Conservation (phyloP, 345 rosid genomes). For the Geranium brycei region DNA sequence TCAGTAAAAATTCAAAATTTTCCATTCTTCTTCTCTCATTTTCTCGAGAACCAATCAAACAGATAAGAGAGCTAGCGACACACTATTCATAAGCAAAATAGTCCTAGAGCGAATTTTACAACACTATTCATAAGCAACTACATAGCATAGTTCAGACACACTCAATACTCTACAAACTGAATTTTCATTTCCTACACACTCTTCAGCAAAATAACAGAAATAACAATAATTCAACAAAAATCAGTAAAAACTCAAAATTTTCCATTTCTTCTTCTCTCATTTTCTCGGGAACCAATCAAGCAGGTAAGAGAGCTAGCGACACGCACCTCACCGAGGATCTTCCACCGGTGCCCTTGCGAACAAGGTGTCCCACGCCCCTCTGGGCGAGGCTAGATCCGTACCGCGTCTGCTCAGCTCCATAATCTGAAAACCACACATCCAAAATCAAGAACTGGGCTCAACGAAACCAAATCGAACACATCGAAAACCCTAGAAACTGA, state of each 20-base stretch:
- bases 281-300: not conserved
- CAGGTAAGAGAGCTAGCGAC: not conserved
- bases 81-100: slow-evolving; percentile 26
- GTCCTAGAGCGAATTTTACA: too few species aligned
- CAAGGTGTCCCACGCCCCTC: slow-evolving; percentile 64
- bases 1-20: not conserved
- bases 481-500: slow-evolving; percentile 3
- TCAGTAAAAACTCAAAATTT: not conserved
- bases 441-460: not conserved
- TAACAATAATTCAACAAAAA: not conserved
- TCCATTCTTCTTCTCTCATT: not conserved
- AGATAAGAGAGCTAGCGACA: not conserved
- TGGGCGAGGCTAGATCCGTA: slow-evolving; percentile 48
- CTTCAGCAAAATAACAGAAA: not conserved
- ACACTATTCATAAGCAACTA: not conserved
- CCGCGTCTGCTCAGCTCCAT: slow-evolving; percentile 49
- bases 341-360: slow-evolving; percentile 99
- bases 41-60: not conserved
- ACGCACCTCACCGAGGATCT: slow-evolving; percentile 82
- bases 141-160: not conserved
- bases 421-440: slow-evolving; percentile 20
- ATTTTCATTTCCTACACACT: not conserved
- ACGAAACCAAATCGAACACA: not conserved
- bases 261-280: not conserved
- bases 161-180: too few species aligned